A percentile compares a stretch with the other conserved stretches of the same genome.
Conservation (phyloP, 2,329 filamentous ascomycete species). For the Bipolaris zeicola region DNA sequence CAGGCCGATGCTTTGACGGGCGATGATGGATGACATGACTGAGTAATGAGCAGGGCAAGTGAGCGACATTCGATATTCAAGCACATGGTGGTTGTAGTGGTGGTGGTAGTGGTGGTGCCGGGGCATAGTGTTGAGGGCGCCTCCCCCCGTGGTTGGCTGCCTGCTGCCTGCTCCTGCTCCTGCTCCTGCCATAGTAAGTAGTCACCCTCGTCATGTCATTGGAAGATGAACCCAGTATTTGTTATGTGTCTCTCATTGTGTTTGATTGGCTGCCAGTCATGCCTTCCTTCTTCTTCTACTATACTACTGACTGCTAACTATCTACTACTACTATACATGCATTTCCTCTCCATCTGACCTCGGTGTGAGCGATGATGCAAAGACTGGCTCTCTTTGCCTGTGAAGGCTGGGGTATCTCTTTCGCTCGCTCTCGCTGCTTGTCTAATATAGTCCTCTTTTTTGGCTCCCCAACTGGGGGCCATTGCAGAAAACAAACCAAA, state of each 20-base stretch:
- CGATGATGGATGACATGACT: background rate
- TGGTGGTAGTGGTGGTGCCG: no score
- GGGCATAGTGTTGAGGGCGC: background rate
- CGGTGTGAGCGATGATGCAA: constrained; percentile 30
- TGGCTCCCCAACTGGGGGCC: constrained; percentile 18
- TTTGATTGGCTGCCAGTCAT: constrained; percentile 5
- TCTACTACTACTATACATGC: background rate
- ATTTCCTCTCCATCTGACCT: constrained; percentile 30
- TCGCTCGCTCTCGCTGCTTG: background rate
- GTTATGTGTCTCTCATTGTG: background rate
- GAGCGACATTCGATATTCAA: no score
- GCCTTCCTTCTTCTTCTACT: background rate
- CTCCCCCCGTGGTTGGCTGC: constrained; percentile 5
- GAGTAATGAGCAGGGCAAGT: background rate
- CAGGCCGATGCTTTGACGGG: background rate
- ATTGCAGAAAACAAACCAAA: constrained; percentile 1
- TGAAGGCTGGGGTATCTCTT: constrained; percentile 41
- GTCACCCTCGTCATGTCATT: background rate
- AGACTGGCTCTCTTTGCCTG: constrained; percentile 22
- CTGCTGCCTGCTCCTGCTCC: background rate
- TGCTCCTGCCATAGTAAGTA: background rate
- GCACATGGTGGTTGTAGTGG: no score
- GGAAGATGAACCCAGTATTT: background rate
- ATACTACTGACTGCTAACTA: background rate
- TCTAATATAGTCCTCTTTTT: constrained; percentile 19